phyloP scores from a whole-genome alignment of 352 stramenopile species.

The Thraustochytrium aureum region DNA sequence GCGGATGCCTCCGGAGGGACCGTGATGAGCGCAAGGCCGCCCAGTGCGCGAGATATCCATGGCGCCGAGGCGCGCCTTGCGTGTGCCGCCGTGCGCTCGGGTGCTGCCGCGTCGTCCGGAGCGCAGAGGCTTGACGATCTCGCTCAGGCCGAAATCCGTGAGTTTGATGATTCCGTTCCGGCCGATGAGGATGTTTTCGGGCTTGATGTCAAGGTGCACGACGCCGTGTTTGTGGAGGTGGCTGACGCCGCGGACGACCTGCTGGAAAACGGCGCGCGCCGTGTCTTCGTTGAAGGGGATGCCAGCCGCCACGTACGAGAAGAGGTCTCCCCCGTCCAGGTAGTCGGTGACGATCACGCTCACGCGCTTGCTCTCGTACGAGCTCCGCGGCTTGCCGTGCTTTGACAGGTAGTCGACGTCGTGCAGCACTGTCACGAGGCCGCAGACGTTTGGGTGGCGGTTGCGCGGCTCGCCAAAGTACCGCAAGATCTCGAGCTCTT shows the following conservation, averaged over 20 bases:
- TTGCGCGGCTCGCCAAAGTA: slow-evolving; percentile 53
- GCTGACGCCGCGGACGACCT: slow-evolving; percentile 78
- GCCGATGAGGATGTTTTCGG: slow-evolving; percentile 77
- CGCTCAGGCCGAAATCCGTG: slow-evolving; percentile 76
- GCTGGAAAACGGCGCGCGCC: slow-evolving; percentile 78
- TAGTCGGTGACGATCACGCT: slow-evolving; percentile 54
- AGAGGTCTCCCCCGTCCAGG: slow-evolving; percentile 46
- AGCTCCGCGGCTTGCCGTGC: slow-evolving; percentile 1
- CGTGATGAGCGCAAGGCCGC: too few species aligned
- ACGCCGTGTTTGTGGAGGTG: slow-evolving; percentile 81
- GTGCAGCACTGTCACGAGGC: slow-evolving; percentile 45
- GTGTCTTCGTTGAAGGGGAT: slow-evolving; percentile 67
- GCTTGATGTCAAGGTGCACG: slow-evolving; percentile 69
- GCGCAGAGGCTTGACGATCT: slow-evolving; percentile 49
- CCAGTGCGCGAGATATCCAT: background rate
- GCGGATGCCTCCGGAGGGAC: background rate
- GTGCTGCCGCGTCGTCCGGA: too few species aligned
- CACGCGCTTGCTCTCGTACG: slow-evolving; percentile 6
- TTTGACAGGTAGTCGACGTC: slow-evolving; percentile 20
- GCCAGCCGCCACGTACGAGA: slow-evolving; percentile 32
- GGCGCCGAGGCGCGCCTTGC: background rate
- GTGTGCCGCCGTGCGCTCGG: background rate
- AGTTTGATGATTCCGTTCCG: slow-evolving; percentile 78
- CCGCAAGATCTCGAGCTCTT: slow-evolving; percentile 40
- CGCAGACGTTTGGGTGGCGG: slow-evolving; percentile 45